Evolutionary conservation across 1,284 basidiomycete genomes (phyloP), one percentile per base, ranked within the genome.

Genomic region (Ceratobasidium sp.): DNA sequence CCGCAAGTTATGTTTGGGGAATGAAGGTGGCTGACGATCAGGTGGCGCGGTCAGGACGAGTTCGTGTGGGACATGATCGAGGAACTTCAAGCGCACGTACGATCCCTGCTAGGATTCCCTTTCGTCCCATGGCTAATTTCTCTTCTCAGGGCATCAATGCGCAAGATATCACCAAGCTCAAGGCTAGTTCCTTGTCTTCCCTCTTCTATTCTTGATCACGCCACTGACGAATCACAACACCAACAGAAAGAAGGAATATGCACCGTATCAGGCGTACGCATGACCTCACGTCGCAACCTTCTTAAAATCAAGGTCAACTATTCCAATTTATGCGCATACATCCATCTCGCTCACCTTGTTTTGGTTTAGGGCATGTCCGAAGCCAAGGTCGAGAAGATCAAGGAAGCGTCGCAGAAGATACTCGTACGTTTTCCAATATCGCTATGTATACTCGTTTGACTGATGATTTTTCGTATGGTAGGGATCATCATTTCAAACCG

Each of bases 371-470:
- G 93, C 42, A 92, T 94, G 89, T 95, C 94, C 2, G 94, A 95
- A 81, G 94, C 96, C 1, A 98, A 98, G 84, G 95, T 98, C 0
- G 96, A 98, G 83, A 98, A 98, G 84, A 94, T 98, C 82, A 97
- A 97, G 88, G 96, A 97, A 88, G 94, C 94, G 15, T 94, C 94
- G 2, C 89, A 92, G 80, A 97, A 96, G 84, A 92, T 96, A 77
- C 86, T 94, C 69, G 95, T 95, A 80, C 77, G 84, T 82, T 64
- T 60, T 26, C 51, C 23, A 33, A 33, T 33, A 33, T 33, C 33
- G 33, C 33, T 33, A 33, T 33, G 33, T 33, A 33, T 33, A 4
- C 33, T 33, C 33, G 33, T 33, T 33, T 33, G 33, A 33, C 33
- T 33, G 33, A 33, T 33, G 33, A 33, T 33, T 33, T 33, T 33